Conservation (phyloP, 2,329 filamentous ascomycete genomes). For the Leptographium procerum region DNA sequence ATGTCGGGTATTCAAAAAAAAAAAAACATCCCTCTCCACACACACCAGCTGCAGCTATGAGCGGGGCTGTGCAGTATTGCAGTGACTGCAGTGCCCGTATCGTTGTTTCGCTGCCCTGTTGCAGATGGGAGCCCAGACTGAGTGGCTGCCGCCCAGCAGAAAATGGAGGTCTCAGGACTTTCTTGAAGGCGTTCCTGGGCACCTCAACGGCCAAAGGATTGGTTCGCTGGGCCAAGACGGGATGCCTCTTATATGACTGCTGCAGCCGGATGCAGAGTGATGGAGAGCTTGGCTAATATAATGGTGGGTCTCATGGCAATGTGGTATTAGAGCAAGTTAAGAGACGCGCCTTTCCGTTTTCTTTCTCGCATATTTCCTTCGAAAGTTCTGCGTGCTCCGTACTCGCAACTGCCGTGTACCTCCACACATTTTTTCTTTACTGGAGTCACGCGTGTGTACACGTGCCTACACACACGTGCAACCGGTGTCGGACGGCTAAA, state of each 20-base stretch:
- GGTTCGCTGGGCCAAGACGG: not conserved
- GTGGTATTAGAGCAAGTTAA: not conserved
- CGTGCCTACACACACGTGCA: not conserved
- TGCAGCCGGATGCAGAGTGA: not conserved
- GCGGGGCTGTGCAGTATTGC: slow-evolving; percentile 1
- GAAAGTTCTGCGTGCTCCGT: too few species aligned
- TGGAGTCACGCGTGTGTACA: not conserved
- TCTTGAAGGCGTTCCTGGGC: slow-evolving; percentile 1
- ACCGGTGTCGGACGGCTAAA: not conserved
- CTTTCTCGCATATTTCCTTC: too few species aligned
- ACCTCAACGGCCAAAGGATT: not conserved
- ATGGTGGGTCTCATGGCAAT: not conserved
- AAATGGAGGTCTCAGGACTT: slow-evolving; percentile 1
- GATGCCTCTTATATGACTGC: not conserved
- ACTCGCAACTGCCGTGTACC: too few species aligned
- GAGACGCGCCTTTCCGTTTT: not conserved
- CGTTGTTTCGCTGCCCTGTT: too few species aligned
- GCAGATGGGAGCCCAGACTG: not conserved
- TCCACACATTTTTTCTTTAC: not conserved
- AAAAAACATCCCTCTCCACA: not conserved
- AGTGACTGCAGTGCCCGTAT: too few species aligned
- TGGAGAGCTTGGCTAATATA: not conserved
- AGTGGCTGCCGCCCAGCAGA: not conserved
- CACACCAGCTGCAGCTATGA: not conserved
- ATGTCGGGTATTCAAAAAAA: not conserved